These are phyloP conservation scores for Choanephora cucurbitarum DNA, from an alignment of 371 early-diverging fungal genomes.

Conservation along the genomic window DNA sequence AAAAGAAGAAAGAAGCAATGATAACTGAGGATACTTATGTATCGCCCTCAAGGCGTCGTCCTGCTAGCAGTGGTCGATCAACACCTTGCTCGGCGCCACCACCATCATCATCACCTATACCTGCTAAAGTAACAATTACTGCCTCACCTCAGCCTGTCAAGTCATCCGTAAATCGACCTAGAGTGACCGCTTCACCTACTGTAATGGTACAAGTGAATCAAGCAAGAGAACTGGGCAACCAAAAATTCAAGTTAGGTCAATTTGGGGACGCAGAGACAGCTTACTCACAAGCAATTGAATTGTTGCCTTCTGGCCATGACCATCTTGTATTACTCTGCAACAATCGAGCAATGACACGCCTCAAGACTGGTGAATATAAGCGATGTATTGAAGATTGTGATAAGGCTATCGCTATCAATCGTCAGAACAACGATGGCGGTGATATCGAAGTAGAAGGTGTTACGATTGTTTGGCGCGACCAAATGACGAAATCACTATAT, in stretches of 20 bases:
- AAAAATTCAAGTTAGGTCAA: slow-evolving; percentile 89
- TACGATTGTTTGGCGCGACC: slow-evolving; percentile 32
- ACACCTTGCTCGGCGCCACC: slow-evolving; percentile 6
- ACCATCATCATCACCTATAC: background rate
- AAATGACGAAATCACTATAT: slow-evolving; percentile 15
- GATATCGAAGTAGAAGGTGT: slow-evolving; percentile 39
- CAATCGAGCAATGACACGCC: slow-evolving; percentile 82
- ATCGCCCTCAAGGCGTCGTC: slow-evolving; percentile 57
- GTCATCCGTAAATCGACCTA: slow-evolving; percentile 18
- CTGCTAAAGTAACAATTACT: background rate
- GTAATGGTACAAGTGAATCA: slow-evolving; percentile 34
- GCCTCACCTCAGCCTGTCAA: background rate
- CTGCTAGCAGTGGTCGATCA: slow-evolving; percentile 14
- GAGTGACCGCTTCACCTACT: slow-evolving; percentile 24
- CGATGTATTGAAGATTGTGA: slow-evolving; percentile 68
- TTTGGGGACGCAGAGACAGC: slow-evolving; percentile 79
- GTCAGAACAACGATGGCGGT: slow-evolving; percentile 31
- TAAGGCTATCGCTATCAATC: slow-evolving; percentile 44
- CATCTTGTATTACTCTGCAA: slow-evolving; percentile 70
- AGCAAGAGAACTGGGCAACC: slow-evolving; percentile 73
- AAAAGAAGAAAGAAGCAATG: slow-evolving; percentile 9
- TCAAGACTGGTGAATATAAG: slow-evolving; percentile 86
- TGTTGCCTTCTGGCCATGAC: slow-evolving; percentile 62
- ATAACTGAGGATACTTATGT: slow-evolving; percentile 45
- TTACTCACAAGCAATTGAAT: slow-evolving; percentile 72